Percentiles rank a stretch among this genome's conserved stretches.
Evolutionary conservation across 768 basidiomycete genomes (phyloP).

Genomic region (Macrolepiota albuminosa): DNA sequence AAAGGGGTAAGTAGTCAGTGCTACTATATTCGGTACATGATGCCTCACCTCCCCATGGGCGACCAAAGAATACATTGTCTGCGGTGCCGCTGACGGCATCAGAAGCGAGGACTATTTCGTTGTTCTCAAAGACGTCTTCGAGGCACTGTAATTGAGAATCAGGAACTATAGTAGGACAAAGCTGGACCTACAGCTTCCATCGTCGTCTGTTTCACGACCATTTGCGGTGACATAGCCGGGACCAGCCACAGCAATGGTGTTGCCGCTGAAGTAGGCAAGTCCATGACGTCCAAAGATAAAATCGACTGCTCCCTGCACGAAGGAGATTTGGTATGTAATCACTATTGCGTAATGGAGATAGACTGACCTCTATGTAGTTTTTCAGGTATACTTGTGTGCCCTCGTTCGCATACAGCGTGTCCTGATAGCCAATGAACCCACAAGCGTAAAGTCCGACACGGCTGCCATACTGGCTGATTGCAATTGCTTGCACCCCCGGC

Average conservation of each 20-base stretch:
- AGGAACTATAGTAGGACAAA: not conserved
- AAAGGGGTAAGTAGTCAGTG: not conserved
- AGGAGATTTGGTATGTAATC: not conserved
- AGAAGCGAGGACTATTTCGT: conserved; percentile 37
- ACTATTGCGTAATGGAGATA: not conserved
- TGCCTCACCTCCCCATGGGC: conserved; percentile 42
- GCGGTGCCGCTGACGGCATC: conserved; percentile 31
- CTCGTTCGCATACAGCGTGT: conserved; percentile 39
- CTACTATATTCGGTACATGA: not conserved
- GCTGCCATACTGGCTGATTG: conserved; percentile 45
- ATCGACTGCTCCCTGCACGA: conserved; percentile 38
- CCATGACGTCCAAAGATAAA: conserved; percentile 47
- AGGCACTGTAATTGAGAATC: not conserved
- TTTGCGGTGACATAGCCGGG: conserved; percentile 45
- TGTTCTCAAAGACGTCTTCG: conserved; percentile 40
- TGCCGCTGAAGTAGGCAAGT: conserved; percentile 43
- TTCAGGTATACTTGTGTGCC: conserved; percentile 46
- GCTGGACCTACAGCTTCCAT: conserved; percentile 37
- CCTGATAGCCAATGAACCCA: conserved; percentile 43
- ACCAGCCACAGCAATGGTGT: conserved; percentile 41
- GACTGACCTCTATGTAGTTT: conserved; percentile 41
- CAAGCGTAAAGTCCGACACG: conserved; percentile 41
- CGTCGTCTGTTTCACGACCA: conserved; percentile 40
- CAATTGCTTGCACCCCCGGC: conserved; percentile 41
- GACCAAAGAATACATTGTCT: conserved; percentile 37